These are phyloP conservation scores for Malus hybrid DNA, from an alignment of 331 rosid genomes.

Conservation along the genomic window DNA sequence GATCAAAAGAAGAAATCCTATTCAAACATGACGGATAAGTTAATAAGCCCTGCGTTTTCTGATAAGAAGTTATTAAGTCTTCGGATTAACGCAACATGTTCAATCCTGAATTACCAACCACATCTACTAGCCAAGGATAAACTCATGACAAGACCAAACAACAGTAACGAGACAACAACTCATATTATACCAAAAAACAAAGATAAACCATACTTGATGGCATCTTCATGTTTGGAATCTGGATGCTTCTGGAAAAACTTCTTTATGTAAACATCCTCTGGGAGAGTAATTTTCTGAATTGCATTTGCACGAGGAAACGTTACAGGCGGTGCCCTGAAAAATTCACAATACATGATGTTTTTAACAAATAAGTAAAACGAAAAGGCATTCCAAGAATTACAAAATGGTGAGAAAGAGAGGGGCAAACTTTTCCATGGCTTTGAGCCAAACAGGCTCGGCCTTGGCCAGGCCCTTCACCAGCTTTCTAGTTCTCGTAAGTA, in stretches of 20 bases:
- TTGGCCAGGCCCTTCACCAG: conserved; percentile 83
- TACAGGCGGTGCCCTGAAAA: conserved; percentile 70
- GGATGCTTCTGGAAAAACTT: conserved; percentile 66
- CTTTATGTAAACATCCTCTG: conserved; percentile 70
- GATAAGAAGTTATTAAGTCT: neutral
- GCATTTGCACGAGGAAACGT: conserved; percentile 59
- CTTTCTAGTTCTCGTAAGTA: conserved; percentile 63
- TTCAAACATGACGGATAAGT: conserved; percentile 19
- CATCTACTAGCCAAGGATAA: neutral
- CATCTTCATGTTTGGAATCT: conserved; percentile 55
- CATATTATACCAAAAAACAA: neutral
- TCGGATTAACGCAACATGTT: neutral
- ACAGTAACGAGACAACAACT: neutral
- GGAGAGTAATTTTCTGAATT: conserved; percentile 60
- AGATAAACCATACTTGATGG: conserved; percentile 54
- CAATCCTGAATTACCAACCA: neutral
- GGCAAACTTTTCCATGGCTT: conserved; percentile 86
- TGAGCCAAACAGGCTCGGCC: conserved; percentile 83
- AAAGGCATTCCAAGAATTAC: neutral
- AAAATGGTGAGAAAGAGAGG: neutral
- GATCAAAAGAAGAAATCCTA: conserved; percentile 67
- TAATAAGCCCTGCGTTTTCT: neutral
- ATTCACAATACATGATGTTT: neutral
- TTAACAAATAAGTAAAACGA: neutral
- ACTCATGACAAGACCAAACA: neutral